Conservation (phyloP, 257 asterid genomes). For the Nicotiana benthamiana region DNA sequence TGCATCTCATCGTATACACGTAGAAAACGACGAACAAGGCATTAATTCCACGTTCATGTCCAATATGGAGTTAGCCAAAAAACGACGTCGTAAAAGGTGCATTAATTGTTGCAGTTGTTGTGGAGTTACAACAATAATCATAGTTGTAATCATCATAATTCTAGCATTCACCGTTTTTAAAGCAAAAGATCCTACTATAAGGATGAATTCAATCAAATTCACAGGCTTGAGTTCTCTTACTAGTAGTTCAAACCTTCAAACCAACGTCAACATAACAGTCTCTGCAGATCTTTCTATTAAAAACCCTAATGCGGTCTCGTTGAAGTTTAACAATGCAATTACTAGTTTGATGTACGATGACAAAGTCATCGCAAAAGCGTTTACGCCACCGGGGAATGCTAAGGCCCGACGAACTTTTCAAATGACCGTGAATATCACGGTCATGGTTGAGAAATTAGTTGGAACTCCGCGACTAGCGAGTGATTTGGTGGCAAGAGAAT, state of each 20-base stretch:
- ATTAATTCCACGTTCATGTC: background rate
- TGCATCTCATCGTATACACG: background rate
- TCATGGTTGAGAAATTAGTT: constrained; percentile 12
- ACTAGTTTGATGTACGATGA: constrained; percentile 17
- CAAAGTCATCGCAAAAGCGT: constrained; percentile 9
- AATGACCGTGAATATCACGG: constrained; percentile 8
- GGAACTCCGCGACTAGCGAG: constrained; percentile 10
- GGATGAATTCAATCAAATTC: constrained; percentile 9
- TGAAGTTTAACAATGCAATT: background rate
- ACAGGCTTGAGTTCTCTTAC: constrained; percentile 14
- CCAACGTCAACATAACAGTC: constrained; percentile 19
- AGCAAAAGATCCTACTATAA: constrained; percentile 19
- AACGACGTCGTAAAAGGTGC: constrained; percentile 16
- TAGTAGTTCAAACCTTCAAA: background rate
- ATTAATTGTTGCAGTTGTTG: constrained; percentile 27
- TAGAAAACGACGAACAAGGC: background rate
- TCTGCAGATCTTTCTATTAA: constrained; percentile 19
- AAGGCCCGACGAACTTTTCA: constrained; percentile 14
- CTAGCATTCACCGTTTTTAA: constrained; percentile 24
- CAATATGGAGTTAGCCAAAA: background rate
- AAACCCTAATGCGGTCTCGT: constrained; percentile 29
- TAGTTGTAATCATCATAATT: constrained; percentile 6
- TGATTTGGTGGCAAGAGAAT: constrained; percentile 16
- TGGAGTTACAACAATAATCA: constrained; percentile 6
- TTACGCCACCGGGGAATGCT: constrained; percentile 1